Evolutionary conservation across 1,139 yeast species (phyloP), one percentile per base, ranked within the genome.

Genomic region (Taphrina confusa): DNA sequence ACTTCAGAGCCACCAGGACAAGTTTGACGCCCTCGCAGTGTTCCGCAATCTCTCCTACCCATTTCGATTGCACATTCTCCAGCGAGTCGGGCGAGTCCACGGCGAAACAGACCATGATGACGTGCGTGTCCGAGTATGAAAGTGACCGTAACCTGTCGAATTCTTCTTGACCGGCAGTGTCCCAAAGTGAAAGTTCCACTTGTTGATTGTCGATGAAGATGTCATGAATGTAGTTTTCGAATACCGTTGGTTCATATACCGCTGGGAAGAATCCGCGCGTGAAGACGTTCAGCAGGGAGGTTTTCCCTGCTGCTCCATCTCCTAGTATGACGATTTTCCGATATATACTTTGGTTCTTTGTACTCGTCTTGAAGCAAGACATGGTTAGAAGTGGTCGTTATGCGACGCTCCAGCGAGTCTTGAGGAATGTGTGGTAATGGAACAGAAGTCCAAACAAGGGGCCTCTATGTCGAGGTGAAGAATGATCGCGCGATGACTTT

Each of bases 161-260:
- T 75, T 92, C 98, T 75, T 92, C 98, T 76, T 92, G 98, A 4
- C 98, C 98, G 2, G 98, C 98, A 4, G 98, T 92, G 72, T 92
- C 98, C 98, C 98, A 92, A 61, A 92, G 78, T 27, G 97, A 89
- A 65, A 92, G 76, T 70, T 91, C 95, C 68, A 92, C 87, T 57
- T 94, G 90, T 72, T 89, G 91, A 51, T 94, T 94, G 72, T 92
- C 98, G 62, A 92, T 90, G 75, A 88, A 92, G 66, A 92, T 91
- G 72, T 92, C 98, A 74, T 92, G 98, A 62, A 91, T 96, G 72
- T 92, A 92, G 76, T 92, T 92, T 73, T 92, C 98, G 74, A 92
- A 92, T 34, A 92, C 97, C 0, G 98, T 92, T 25, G 98, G 98
- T 70, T 92, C 98, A 73, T 92, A 92, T 20, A 92, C 97, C 71